Conservation (phyloP, 2,329 filamentous ascomycete genomes). For the Cytospora chrysosperma region DNA sequence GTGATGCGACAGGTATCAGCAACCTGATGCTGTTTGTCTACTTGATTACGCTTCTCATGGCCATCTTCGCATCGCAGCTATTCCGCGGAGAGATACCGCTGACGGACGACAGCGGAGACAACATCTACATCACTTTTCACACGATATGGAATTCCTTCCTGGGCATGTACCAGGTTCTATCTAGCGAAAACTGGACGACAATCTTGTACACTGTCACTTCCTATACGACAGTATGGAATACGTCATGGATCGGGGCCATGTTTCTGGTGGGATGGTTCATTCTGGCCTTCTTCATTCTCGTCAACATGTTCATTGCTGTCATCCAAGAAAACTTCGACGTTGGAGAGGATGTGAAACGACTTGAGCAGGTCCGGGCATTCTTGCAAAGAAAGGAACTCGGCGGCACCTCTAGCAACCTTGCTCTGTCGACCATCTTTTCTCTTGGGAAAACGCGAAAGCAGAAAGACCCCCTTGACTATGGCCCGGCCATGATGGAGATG, state of each 20-base stretch:
- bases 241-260: constrained; percentile 88
- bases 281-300: constrained; percentile 86
- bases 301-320: constrained; percentile 99
- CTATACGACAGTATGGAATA: constrained; percentile 62
- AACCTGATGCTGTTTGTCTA: constrained; percentile 98
- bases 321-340: constrained; percentile 99
- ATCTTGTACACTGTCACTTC: constrained; percentile 81
- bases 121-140: constrained; percentile 73
- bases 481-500: constrained; percentile 91
- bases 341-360: constrained; percentile 93
- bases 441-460: constrained; percentile 59
- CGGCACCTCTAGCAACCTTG: constrained; percentile 69
- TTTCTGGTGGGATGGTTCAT: constrained; percentile 97
- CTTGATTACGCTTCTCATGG: constrained; percentile 87
- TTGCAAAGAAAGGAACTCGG: constrained; percentile 86
- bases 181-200: constrained; percentile 92
- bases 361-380: constrained; percentile 95
- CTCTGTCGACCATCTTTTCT: constrained; percentile 69
- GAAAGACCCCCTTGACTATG: constrained; percentile 87
- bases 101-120: constrained; percentile 58
- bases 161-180: constrained; percentile 96
- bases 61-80: constrained; percentile 90
- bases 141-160: constrained; percentile 95
- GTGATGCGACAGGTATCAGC: constrained; percentile 86
- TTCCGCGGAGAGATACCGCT: constrained; percentile 82